Evolutionary conservation across 768 basidiomycete species (phyloP).

Genomic region (Lentinula sp.): DNA sequence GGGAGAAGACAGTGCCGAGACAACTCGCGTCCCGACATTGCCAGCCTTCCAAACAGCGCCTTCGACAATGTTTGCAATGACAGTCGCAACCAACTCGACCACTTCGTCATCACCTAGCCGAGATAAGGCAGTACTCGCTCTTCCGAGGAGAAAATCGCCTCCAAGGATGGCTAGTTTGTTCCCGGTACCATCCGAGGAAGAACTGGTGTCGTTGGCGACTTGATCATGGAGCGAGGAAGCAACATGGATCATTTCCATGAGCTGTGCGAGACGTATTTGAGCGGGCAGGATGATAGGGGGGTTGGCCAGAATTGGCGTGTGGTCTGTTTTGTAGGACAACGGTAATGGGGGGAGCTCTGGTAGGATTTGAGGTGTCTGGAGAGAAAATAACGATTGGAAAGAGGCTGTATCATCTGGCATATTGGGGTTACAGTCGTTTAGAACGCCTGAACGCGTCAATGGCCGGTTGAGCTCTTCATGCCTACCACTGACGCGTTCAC

Average conservation of each 20-base stretch:
- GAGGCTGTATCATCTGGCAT: slow-evolving; percentile 76
- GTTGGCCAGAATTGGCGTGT: slow-evolving; percentile 17
- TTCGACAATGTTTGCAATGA: slow-evolving; percentile 94
- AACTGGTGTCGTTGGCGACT: slow-evolving; percentile 66
- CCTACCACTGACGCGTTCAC: slow-evolving; percentile 48
- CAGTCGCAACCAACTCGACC: slow-evolving; percentile 87
- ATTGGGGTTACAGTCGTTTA: slow-evolving; percentile 88
- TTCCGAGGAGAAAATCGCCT: slow-evolving; percentile 92
- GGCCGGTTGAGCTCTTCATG: slow-evolving; percentile 67
- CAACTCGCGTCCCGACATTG: slow-evolving; percentile 18
- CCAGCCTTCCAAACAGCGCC: slow-evolving; percentile 87
- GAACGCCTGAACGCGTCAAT: slow-evolving; percentile 70
- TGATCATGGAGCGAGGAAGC: slow-evolving; percentile 92
- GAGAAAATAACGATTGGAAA: slow-evolving; percentile 53
- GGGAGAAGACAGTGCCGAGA: slow-evolving; percentile 22
- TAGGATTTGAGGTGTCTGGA: slow-evolving; percentile 32
- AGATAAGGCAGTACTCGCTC: slow-evolving; percentile 82
- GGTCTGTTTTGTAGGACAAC: not conserved
- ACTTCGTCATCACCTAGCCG: slow-evolving; percentile 85
- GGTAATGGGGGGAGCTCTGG: slow-evolving; percentile 18
- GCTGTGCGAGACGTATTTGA: slow-evolving; percentile 89
- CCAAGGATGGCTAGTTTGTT: slow-evolving; percentile 93
- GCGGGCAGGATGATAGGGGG: slow-evolving; percentile 65
- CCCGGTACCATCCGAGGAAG: slow-evolving; percentile 58
- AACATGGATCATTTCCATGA: slow-evolving; percentile 97